Evolutionary conservation across 176 grass and related monocot species (phyloP).

Genomic region (Neostapfia colusana): DNA sequence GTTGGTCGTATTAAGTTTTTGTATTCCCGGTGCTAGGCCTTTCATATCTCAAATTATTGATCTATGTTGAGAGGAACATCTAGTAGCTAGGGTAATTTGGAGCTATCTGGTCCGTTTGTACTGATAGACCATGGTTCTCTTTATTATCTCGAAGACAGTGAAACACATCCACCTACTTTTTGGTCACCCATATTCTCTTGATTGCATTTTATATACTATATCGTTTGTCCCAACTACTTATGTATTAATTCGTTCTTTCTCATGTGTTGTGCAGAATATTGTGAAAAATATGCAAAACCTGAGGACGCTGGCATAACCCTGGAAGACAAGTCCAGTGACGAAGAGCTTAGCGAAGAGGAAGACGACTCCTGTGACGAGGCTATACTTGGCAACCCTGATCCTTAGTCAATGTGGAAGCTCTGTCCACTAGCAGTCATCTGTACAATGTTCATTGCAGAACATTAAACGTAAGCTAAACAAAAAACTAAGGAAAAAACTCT

Average conservation of each 20-base stretch:
- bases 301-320: slow-evolving; percentile 62
- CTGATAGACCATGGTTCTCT: too few relatives aligned
- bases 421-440: slow-evolving; percentile 2
- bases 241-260: slow-evolving; percentile 3
- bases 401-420: slow-evolving; percentile 43
- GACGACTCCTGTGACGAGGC: slow-evolving; percentile 60
- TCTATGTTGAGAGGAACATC: background rate
- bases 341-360: slow-evolving; percentile 82
- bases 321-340: slow-evolving; percentile 76
- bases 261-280: slow-evolving; percentile 58
- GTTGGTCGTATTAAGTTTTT: background rate
- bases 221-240: background rate
- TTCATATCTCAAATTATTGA: background rate
- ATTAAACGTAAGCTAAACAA: slow-evolving; percentile 32
- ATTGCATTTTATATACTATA: background rate
- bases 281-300: slow-evolving; percentile 78
- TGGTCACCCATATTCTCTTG: background rate
- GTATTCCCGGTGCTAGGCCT: background rate
- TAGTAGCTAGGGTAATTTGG: background rate
- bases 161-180: background rate
- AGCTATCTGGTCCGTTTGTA: background rate
- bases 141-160: background rate
- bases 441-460: slow-evolving; percentile 52
- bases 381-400: slow-evolving; percentile 78
- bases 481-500: slow-evolving; percentile 41